These are phyloP conservation scores for Aspergillus fumigatus DNA, from an alignment of 2,329 filamentous ascomycete genomes.

Conservation along the genomic window DNA sequence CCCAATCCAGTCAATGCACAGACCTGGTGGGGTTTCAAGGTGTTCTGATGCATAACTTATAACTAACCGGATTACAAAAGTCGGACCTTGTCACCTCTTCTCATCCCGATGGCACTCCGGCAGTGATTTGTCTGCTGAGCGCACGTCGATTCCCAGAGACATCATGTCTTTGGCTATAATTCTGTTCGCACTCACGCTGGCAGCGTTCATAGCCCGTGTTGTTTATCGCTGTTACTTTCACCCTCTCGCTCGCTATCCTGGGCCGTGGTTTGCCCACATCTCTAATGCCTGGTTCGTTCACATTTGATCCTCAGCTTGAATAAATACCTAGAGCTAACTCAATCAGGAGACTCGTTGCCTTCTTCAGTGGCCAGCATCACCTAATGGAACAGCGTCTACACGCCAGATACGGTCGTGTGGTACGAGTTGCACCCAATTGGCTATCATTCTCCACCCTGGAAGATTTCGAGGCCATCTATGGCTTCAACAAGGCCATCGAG, in stretches of 20 bases:
- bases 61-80: not conserved
- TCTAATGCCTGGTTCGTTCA: constrained; percentile 14
- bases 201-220: constrained; percentile 2
- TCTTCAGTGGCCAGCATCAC: constrained; percentile 12
- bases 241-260: constrained; percentile 61
- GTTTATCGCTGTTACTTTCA: constrained; percentile 36
- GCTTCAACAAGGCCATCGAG: constrained; percentile 15
- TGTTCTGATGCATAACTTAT: not conserved
- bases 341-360: constrained; percentile 10
- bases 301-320: not conserved
- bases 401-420: constrained; percentile 12
- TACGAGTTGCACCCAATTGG: constrained; percentile 17
- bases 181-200: not conserved
- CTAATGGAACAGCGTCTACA: constrained; percentile 12
- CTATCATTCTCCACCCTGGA: constrained; percentile 13
- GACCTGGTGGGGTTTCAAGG: not conserved
- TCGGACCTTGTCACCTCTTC: not conserved
- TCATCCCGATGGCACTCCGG: not conserved
- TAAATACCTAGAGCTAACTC: too few relatives aligned
- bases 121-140: not conserved
- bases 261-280: constrained; percentile 52
- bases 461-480: constrained; percentile 17
- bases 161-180: not conserved
- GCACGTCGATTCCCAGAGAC: not conserved
- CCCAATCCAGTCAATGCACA: not conserved